Percentiles rank a stretch among this genome's conserved stretches.
phyloP scores from a whole-genome alignment of 2,329 filamentous ascomycete genomes.

The Periconia digitata region DNA sequence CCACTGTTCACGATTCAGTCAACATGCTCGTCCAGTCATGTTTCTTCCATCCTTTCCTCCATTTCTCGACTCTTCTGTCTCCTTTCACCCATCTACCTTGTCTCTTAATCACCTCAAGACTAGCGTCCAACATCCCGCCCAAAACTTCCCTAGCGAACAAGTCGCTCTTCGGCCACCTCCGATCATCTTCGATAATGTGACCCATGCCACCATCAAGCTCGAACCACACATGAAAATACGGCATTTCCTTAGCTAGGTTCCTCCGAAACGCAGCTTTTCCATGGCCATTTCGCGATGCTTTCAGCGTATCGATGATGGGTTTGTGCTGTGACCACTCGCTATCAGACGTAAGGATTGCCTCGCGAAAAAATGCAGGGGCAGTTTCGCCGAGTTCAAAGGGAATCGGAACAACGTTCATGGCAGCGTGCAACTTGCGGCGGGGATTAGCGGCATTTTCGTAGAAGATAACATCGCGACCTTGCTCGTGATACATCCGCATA shows the following conservation, averaged over 20 bases:
- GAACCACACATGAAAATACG: constrained; percentile 98
- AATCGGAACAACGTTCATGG: constrained; percentile 82
- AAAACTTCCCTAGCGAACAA: constrained; percentile 90
- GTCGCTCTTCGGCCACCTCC: constrained; percentile 86
- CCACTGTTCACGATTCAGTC: constrained; percentile 45
- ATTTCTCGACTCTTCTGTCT: constrained; percentile 70
- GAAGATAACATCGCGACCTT: constrained; percentile 89
- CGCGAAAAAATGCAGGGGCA: constrained; percentile 90
- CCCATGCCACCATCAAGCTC: constrained; percentile 87
- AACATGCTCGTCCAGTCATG: constrained; percentile 83
- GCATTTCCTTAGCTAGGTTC: constrained; percentile 89
- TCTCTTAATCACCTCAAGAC: constrained; percentile 80
- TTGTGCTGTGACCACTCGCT: constrained; percentile 96
- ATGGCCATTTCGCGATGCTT: constrained; percentile 64
- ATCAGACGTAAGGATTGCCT: constrained; percentile 85
- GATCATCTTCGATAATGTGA: constrained; percentile 85
- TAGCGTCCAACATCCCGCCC: constrained; percentile 86
- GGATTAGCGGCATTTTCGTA: constrained; percentile 94
- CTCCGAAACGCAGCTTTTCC: constrained; percentile 82
- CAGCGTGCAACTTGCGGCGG: constrained; percentile 76
- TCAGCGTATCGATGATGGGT: constrained; percentile 87
- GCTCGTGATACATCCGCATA: constrained; percentile 90
- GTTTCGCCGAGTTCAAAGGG: constrained; percentile 90
- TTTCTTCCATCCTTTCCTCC: constrained; percentile 83
- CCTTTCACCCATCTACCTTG: constrained; percentile 81